These are phyloP conservation scores for Syzygium oleosum DNA, from an alignment of 345 rosid species.

Conservation along the genomic window DNA sequence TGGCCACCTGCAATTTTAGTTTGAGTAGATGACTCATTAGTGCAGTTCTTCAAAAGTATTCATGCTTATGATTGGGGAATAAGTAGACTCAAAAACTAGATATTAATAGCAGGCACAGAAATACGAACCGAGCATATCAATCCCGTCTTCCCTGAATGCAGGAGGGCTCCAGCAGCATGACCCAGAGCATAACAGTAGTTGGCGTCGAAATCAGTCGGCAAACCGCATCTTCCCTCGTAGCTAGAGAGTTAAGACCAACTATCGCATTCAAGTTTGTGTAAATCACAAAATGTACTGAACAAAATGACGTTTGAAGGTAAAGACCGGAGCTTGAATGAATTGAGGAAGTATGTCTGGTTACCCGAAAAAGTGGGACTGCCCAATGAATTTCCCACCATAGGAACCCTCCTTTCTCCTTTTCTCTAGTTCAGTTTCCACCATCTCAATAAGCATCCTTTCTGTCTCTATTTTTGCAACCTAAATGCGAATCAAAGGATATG, in stretches of 20 bases:
- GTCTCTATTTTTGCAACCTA: conserved; percentile 98
- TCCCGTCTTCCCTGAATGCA: conserved; percentile 81
- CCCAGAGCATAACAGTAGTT: conserved; percentile 91
- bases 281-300: background rate
- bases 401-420: conserved; percentile 67
- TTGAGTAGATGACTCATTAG: background rate
- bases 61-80: background rate
- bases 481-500: background rate
- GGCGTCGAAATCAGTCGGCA: conserved; percentile 93
- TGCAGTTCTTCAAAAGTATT: background rate
- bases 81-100: background rate
- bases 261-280: background rate
- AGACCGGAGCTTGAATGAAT: background rate
- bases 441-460: conserved; percentile 95
- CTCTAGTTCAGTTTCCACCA: conserved; percentile 91
- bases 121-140: conserved; percentile 66
- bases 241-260: conserved; percentile 13
- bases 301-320: background rate
- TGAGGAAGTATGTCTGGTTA: conserved; percentile 10
- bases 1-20: conserved; percentile 57
- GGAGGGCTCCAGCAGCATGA: conserved; percentile 83
- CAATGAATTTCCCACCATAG: conserved; percentile 53
- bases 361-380: conserved; percentile 97
- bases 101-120: background rate
- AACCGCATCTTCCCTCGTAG: conserved; percentile 94